Conservation (phyloP, 2,329 filamentous ascomycete species). For the Aspergillus tubingensis region DNA sequence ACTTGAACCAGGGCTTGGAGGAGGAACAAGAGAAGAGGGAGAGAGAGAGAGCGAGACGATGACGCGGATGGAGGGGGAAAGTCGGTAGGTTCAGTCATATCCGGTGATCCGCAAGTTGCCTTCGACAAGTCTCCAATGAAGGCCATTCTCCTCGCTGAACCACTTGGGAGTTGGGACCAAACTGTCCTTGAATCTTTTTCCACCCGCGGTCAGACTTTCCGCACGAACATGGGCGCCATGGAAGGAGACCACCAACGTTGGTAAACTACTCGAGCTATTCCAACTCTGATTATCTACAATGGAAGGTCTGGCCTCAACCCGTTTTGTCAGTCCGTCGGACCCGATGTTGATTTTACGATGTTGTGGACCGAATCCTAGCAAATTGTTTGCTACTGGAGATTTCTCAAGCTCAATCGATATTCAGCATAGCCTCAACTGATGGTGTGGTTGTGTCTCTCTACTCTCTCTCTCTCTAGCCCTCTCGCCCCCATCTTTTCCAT, state of each 20-base stretch:
- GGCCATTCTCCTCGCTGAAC: neutral
- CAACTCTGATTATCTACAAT: neutral
- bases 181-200: neutral
- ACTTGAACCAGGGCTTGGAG: neutral
- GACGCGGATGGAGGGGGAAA: constrained; percentile 15
- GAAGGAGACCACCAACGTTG: neutral
- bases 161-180: neutral
- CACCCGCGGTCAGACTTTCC: neutral
- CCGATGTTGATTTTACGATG: too few relatives aligned
- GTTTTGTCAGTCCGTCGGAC: too few relatives aligned
- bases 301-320: too few relatives aligned
- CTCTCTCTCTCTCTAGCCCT: neutral
- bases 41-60: constrained; percentile 3
- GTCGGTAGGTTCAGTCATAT: constrained; percentile 12
- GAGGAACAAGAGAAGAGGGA: neutral
- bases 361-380: too few relatives aligned
- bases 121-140: neutral
- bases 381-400: too few relatives aligned
- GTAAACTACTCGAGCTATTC: neutral
- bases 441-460: too few relatives aligned
- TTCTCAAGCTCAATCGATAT: too few relatives aligned
- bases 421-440: too few relatives aligned
- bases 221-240: neutral
- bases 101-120: constrained; percentile 12
- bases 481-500: neutral